Evolutionary conservation across 768 basidiomycete genomes (phyloP), one percentile per base, ranked within the genome.

Genomic region (Pleurotus pulmonarius): DNA sequence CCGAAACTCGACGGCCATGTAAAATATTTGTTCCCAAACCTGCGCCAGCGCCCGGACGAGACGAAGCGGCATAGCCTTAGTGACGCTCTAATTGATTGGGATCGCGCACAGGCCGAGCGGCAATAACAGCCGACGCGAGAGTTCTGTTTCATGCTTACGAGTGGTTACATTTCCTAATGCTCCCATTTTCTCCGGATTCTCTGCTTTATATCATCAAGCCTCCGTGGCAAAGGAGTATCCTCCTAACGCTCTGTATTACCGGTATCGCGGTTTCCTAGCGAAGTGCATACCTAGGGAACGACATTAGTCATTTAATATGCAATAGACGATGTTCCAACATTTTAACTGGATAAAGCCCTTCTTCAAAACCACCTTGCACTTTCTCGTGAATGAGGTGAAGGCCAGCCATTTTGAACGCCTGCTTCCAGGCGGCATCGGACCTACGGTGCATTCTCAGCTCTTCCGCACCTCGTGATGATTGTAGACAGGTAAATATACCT

Each of bases 361-460:
- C 77, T 0, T 93, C 93, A 47, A 98, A 81, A 1, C 96, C 96
- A 6, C 81, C 73, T 65, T 99, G 96, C 0, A 90, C 73, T 62
- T 90, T 81, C 59, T 97, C 86, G 62, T 80, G 73, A 11, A 94
- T 67, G 22, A 98, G 69, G 5, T 66, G 77, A 41, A 98, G 70
- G 7, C 89, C 92, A 5, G 94, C 92, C 48, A 80, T 71, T 37
- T 73, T 64, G 67, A 99, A 98, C 16, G 87, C 72, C 4, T 74
- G 67, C 64, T 90, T 88, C 88, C 93, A 98, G 24, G 86, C 85
- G 57, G 73, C 68, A 70, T 95, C 89, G 5, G 94, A 96, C 65
- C 95, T 97, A 55, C 5, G 22, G 16, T 15, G 39, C 6, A 16
- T 29, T 34, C 5, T 34, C 26, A 29, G 26, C 57, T 39, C 57